Evolutionary conservation across 31 red algal species (phyloP), one percentile per base, ranked within the genome.

Genomic region (Endocladia muricata): DNA sequence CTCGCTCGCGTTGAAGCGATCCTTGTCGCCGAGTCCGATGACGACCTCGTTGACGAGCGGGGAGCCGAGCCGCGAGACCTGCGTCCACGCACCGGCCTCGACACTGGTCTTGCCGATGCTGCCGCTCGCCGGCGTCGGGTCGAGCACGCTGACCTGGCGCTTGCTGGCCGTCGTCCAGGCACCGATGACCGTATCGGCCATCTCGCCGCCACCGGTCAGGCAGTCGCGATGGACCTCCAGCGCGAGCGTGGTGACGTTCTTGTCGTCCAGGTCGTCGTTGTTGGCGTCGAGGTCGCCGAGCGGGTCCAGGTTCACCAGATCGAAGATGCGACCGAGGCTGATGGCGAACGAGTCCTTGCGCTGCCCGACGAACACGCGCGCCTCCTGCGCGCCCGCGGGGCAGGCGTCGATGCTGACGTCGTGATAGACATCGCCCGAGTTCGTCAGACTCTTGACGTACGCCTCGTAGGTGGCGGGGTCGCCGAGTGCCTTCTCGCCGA

Each of bases 341-440:
- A 52, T n/a, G 47, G 47, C 47, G n/a, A 52, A 52, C 47, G 47
- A 52, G n/a, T 52, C 47, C n/a, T 52, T 52, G n/a, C 47, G 47
- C 47, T 52, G 47, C 11, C 47, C 47, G n/a, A 52, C 47, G n/a
- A 52, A 52, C 11, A 52, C 47, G 13, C 47, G 13, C n/a, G 13
- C 47, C n/a, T 13, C 47, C 47, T 13, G 13, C 11, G 47, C 47
- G n/a, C n/a, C n/a, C 11, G 47, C 47, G 47, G 47, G 47, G n/a
- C 47, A 52, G 47, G 13, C 47, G 13, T 13, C 11, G 47, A 52
- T 15, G n/a, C 13, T 52, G 13, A 52, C 47, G n/a, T 52, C 47
- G 47, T 52, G 13, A 52, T 52, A 52, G 47, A 52, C n/a, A 15
- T 52, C 47, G n/a, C 47, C 47, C 11, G 47, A 52, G 13, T 13